These are phyloP conservation scores for Scedosporium minutisporum DNA, from an alignment of 2,329 filamentous ascomycete species.

Conservation along the genomic window DNA sequence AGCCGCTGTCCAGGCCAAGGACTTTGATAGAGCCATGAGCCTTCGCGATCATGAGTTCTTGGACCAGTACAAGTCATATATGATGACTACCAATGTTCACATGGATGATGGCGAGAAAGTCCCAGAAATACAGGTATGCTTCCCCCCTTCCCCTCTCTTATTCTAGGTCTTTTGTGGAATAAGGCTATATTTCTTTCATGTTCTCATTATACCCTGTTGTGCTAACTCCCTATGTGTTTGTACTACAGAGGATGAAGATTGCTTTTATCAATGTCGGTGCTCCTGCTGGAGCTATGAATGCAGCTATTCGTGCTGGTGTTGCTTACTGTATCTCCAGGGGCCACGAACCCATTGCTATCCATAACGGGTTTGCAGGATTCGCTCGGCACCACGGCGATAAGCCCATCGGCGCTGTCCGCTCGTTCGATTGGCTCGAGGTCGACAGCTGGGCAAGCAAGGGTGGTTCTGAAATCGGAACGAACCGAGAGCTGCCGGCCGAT, in stretches of 20 bases:
- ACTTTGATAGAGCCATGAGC: conserved; percentile 80
- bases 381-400: conserved; percentile 80
- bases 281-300: conserved; percentile 96
- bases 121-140: conserved; percentile 57
- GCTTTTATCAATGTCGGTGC: conserved; percentile 96
- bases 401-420: conserved; percentile 72
- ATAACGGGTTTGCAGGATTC: conserved; percentile 94
- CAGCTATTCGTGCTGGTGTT: conserved; percentile 83
- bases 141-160: background rate
- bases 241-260: conserved; percentile 69
- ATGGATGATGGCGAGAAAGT: conserved; percentile 54
- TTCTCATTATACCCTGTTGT: background rate
- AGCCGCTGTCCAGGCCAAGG: conserved; percentile 69
- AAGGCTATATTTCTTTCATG: background rate
- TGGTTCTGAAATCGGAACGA: conserved; percentile 95
- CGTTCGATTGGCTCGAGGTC: conserved; percentile 86
- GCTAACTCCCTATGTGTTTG: background rate
- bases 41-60: conserved; percentile 88
- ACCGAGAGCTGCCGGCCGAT: conserved; percentile 82
- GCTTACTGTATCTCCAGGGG: conserved; percentile 86
- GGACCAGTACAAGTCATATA: conserved; percentile 83
- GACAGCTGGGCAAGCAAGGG: conserved; percentile 94
- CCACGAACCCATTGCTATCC: conserved; percentile 86
- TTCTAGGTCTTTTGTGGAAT: background rate
- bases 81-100: conserved; percentile 79